Evolutionary conservation across 2,329 filamentous ascomycete genomes (phyloP), one percentile per base, ranked within the genome.

Genomic region (Beauveria bassiana): DNA sequence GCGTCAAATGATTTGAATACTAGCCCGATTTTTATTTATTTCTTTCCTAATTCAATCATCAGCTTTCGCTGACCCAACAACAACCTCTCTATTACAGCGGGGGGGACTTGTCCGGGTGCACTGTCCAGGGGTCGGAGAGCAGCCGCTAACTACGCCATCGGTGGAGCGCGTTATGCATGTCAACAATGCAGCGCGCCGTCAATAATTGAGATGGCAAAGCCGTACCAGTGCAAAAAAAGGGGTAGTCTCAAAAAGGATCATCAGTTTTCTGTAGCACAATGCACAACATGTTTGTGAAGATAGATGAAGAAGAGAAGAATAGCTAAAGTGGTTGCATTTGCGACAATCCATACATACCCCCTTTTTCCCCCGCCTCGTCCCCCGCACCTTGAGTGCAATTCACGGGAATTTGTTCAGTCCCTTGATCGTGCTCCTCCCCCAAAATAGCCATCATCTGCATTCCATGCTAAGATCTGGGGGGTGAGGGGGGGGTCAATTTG

Each of bases 81-180:
- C 58, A 59, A 16, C 40, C 3, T 20, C 8, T 38, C 26, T 31
- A 16, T 34, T 31, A 16, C 42, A 38, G 54, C 42, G 53, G 53
- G 26, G 43, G 43, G 26, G 26, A 7, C 40, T 55, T 43, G 47
- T 31, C 45, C 40, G 40, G 26, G 4, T 31, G 22, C 31, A 34
- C 12, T 34, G 31, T 34, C 31, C 31, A 34, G 31, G 31, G 31
- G 31, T 34, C 31, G 12, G 31, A 26, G 42, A n/a, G 47, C 26
- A 51, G 26, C 26, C 47, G 47, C 16, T n/a, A n/a, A 26, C 22
- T 28, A 26, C 24, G 24, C 46, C 26, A 49, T 49, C 16, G 6
- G 47, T 51, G 50, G 28, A 60, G 49, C 57, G 57, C 40, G 49
- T 53, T 60, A 61, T 61, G 59, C 59, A 61, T 42, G 59, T 61